phyloP scores from a whole-genome alignment of 108 stramenopile species.

The Hondaea fermentalgiana region DNA sequence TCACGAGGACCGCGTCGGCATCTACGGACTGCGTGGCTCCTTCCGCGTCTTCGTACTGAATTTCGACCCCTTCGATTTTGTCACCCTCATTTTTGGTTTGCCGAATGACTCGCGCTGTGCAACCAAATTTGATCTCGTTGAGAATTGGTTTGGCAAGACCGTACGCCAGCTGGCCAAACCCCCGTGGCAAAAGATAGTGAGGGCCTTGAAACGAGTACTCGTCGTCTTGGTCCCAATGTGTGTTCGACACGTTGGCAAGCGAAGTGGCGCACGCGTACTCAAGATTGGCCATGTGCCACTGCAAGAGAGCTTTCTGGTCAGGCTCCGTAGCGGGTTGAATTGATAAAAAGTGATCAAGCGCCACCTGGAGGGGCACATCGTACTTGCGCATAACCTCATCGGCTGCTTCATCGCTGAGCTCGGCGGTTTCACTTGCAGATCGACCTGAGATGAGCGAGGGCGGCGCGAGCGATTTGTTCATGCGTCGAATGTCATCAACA shows the following conservation, averaged over 20 bases:
- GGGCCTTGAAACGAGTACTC: conserved; percentile 5
- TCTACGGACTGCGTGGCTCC: background rate
- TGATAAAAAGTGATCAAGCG: background rate
- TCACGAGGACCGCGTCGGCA: background rate
- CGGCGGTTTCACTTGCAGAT: background rate
- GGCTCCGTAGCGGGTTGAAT: background rate
- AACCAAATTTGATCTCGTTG: background rate
- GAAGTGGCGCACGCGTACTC: conserved; percentile 5
- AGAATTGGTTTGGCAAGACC: background rate
- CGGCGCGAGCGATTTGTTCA: background rate
- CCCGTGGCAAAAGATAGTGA: background rate
- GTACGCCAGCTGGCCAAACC: background rate
- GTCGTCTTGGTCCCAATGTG: conserved; percentile 7
- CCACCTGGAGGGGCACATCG: background rate
- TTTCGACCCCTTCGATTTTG: background rate
- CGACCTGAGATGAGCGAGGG: background rate
- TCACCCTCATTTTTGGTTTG: background rate
- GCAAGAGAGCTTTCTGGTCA: background rate
- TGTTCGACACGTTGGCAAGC: background rate
- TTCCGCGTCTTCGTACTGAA: background rate
- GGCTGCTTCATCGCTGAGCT: background rate
- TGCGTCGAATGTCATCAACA: background rate
- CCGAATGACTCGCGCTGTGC: background rate
- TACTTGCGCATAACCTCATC: background rate
- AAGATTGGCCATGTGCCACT: conserved; percentile 13